These are phyloP conservation scores for Saccharomyces hybrid DNA, from an alignment of 1,139 yeast genomes.

Conservation along the genomic window DNA sequence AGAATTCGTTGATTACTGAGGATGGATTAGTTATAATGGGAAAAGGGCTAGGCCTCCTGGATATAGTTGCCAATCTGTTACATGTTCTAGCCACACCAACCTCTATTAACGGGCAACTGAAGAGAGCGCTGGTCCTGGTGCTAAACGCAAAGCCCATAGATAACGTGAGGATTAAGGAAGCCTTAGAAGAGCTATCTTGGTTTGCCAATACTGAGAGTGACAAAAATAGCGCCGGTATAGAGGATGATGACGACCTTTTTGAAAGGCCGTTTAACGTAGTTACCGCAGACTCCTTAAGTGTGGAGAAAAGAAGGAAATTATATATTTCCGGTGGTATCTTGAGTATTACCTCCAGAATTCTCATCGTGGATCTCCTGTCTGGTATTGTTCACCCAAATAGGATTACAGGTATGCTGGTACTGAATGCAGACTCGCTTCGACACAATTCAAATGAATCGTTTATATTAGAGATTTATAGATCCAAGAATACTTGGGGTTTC, in stretches of 20 bases:
- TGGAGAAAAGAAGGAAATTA: constrained; percentile 51
- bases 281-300: constrained; percentile 47
- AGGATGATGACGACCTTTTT: constrained; percentile 18
- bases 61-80: constrained; percentile 64
- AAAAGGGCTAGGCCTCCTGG: constrained; percentile 72
- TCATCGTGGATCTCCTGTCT: constrained; percentile 80
- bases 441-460: constrained; percentile 79
- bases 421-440: constrained; percentile 69
- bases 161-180: constrained; percentile 48
- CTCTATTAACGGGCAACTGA: constrained; percentile 33
- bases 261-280: constrained; percentile 39
- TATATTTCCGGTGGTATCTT: constrained; percentile 80
- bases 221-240: constrained; percentile 1
- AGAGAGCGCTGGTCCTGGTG: constrained; percentile 60
- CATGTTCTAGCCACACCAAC: constrained; percentile 61
- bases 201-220: constrained; percentile 35
- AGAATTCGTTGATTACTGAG: constrained; percentile 55
- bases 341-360: constrained; percentile 67
- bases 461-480: constrained; percentile 63
- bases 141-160: constrained; percentile 66
- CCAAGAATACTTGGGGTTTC: constrained; percentile 76
- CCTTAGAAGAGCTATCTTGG: constrained; percentile 55
- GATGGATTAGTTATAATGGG: constrained; percentile 78
- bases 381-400: constrained; percentile 56
- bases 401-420: constrained; percentile 72